Evolutionary conservation across 805 yeast genomes (phyloP).

Genomic region (Saccharomycopsis sp.): DNA sequence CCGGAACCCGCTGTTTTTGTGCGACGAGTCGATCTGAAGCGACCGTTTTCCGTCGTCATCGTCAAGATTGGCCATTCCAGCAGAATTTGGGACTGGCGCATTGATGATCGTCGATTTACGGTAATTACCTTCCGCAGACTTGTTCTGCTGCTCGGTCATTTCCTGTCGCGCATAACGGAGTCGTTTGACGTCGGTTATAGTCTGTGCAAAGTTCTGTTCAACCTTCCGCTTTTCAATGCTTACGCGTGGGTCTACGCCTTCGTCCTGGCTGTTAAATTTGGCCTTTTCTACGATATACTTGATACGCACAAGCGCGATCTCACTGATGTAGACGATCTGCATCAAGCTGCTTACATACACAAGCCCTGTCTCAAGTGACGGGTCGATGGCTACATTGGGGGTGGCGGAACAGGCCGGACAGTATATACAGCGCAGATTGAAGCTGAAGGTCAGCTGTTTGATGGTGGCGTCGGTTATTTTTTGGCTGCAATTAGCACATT

Average conservation of each 20-base stretch:
- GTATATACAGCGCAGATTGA: constrained; percentile 31
- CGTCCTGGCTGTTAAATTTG: constrained; percentile 6
- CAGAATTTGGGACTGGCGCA: constrained; percentile 45
- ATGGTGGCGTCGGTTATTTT: constrained; percentile 30
- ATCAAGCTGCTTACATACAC: constrained; percentile 56
- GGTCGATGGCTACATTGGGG: constrained; percentile 36
- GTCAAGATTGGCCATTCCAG: constrained; percentile 24
- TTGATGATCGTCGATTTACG: constrained; percentile 62
- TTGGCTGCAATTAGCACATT: constrained; percentile 54
- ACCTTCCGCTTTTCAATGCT: constrained; percentile 14
- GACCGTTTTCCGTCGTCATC: constrained; percentile 25
- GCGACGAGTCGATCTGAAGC: not conserved
- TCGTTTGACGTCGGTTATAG: constrained; percentile 70
- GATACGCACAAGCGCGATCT: constrained; percentile 63
- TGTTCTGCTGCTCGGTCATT: constrained; percentile 40
- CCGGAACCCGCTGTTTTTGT: not conserved
- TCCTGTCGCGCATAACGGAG: constrained; percentile 68
- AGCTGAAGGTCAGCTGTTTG: constrained; percentile 2
- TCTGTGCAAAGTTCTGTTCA: constrained; percentile 54
- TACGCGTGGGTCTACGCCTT: constrained; percentile 7
- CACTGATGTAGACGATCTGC: constrained; percentile 70
- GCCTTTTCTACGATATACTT: constrained; percentile 12
- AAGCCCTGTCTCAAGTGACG: constrained; percentile 43
- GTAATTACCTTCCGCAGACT: constrained; percentile 50
- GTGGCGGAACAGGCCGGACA: constrained; percentile 58